Evolutionary conservation across 2,329 filamentous ascomycete species (phyloP).

Genomic region (Paracoccidioides brasiliensis): DNA sequence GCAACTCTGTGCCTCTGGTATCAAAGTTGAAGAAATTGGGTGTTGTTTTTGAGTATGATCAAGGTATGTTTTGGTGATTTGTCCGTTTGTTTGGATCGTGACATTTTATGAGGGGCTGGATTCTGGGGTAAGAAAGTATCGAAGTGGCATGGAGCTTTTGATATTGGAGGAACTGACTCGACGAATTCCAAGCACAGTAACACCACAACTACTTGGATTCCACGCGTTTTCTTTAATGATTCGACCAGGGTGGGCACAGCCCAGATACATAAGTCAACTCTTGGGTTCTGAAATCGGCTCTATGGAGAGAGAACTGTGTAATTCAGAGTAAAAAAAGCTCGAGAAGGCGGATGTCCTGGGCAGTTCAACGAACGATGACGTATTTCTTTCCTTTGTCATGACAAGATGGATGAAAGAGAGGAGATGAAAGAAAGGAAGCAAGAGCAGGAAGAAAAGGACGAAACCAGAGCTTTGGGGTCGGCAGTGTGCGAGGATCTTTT

Average conservation of each 20-base stretch:
- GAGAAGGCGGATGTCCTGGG: not conserved
- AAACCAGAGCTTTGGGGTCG: not conserved
- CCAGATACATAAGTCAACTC: not conserved
- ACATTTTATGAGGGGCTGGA: not conserved
- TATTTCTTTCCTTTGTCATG: not conserved
- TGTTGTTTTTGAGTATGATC: not conserved
- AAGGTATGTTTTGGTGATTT: not conserved
- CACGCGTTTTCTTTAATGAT: not conserved
- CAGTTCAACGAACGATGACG: not conserved
- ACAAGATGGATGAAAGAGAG: not conserved
- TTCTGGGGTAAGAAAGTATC: not conserved
- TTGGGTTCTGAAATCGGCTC: not conserved
- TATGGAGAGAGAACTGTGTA: not conserved
- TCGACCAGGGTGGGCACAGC: not conserved
- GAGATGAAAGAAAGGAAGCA: not conserved
- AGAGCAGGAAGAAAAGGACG: not conserved
- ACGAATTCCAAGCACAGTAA: not conserved
- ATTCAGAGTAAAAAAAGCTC: not conserved
- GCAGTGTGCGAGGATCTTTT: not conserved
- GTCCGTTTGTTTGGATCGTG: not conserved
- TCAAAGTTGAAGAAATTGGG: not conserved
- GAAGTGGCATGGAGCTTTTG: not conserved
- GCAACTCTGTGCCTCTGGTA: not conserved
- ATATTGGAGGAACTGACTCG: not conserved
- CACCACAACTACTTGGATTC: not conserved